A percentile compares a stretch with the other conserved stretches of the same genome.
Conservation (phyloP, 164 flowering plant genomes). For the Liriodendron chinense region DNA sequence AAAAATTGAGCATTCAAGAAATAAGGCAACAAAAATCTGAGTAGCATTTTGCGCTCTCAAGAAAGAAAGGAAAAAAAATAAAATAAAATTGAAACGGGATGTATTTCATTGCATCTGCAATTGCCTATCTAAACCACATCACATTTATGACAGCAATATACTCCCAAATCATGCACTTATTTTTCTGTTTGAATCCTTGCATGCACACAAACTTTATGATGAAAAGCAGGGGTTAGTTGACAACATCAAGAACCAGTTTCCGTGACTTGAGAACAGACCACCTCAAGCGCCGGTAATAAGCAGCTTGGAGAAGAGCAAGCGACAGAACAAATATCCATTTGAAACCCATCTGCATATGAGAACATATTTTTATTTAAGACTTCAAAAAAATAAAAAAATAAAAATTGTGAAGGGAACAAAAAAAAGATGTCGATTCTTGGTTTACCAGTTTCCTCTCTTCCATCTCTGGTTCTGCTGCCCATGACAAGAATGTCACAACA, state of each 20-base stretch:
- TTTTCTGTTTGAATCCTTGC: slow-evolving; percentile 15
- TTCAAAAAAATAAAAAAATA: background rate
- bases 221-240: slow-evolving; percentile 23
- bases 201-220: background rate
- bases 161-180: slow-evolving; percentile 7
- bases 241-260: slow-evolving; percentile 33
- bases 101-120: slow-evolving; percentile 11
- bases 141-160: slow-evolving; percentile 9
- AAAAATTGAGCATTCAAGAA: background rate
- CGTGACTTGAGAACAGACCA: slow-evolving; percentile 41
- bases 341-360: slow-evolving; percentile 33
- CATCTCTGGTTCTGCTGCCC: slow-evolving; percentile 73
- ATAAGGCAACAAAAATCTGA: background rate
- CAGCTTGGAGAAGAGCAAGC: slow-evolving; percentile 40
- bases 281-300: slow-evolving; percentile 38
- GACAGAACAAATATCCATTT: slow-evolving; percentile 41
- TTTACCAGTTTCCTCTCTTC: slow-evolving; percentile 50
- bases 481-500: slow-evolving; percentile 49
- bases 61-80: slow-evolving; percentile 14
- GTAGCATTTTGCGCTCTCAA: slow-evolving; percentile 25
- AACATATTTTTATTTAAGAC: background rate
- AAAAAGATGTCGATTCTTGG: background rate
- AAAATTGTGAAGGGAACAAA: background rate
- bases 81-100: background rate
- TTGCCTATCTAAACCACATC: slow-evolving; percentile 5